These are phyloP conservation scores for Geotrichum candidum DNA, from an alignment of 1,139 yeast species.

Conservation along the genomic window DNA sequence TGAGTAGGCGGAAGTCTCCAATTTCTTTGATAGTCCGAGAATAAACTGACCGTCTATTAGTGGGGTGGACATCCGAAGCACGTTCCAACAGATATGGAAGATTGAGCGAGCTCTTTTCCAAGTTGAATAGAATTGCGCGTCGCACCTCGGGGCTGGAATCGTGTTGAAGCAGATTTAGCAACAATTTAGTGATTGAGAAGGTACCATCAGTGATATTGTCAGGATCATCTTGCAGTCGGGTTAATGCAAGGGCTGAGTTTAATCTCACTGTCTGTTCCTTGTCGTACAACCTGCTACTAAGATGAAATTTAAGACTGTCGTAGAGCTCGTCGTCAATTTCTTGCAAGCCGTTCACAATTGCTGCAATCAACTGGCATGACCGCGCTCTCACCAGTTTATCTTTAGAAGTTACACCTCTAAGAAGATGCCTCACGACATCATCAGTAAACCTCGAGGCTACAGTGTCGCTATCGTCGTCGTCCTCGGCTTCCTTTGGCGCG, in stretches of 20 bases:
- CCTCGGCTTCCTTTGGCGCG: conserved; percentile 28
- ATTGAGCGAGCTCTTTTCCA: conserved; percentile 51
- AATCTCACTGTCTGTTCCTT: conserved; percentile 73
- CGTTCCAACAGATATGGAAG: conserved; percentile 64
- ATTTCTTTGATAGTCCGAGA: conserved; percentile 62
- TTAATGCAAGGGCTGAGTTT: conserved; percentile 75
- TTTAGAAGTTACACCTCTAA: conserved; percentile 71
- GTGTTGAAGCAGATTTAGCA: conserved; percentile 55
- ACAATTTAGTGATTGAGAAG: conserved; percentile 37
- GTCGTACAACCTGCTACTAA: conserved; percentile 64
- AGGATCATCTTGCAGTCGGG: conserved; percentile 58
- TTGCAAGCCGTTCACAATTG: conserved; percentile 63
- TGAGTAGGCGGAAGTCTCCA: conserved; percentile 60
- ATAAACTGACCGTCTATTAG: conserved; percentile 68
- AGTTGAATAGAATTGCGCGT: conserved; percentile 70
- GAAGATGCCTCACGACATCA: conserved; percentile 55
- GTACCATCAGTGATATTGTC: conserved; percentile 42
- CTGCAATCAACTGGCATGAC: conserved; percentile 71
- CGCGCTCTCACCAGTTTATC: conserved; percentile 75
- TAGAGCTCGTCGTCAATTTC: conserved; percentile 73
- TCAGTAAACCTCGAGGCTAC: conserved; percentile 46
- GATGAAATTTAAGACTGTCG: conserved; percentile 53
- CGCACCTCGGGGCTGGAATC: conserved; percentile 74
- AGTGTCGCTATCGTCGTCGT: conserved; percentile 41
- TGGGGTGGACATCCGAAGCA: conserved; percentile 70